Evolutionary conservation across 2,329 filamentous ascomycete species (phyloP).

Genomic region (Nemania abortiva): DNA sequence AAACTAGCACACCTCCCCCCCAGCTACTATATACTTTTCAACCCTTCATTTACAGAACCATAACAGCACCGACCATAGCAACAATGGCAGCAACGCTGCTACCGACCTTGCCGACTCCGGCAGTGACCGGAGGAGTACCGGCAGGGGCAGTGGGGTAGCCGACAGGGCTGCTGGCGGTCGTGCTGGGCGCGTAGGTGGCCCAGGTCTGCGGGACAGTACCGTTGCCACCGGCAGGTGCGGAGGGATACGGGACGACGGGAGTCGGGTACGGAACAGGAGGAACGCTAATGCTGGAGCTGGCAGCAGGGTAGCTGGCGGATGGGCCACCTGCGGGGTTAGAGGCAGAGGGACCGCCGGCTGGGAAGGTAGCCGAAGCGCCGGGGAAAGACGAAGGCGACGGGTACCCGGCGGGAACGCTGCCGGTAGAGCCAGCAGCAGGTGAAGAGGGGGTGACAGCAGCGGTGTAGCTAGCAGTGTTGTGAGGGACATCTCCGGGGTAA

Average conservation of each 20-base stretch:
- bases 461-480: conserved; percentile 27
- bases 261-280: conserved; percentile 22
- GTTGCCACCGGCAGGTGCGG: conserved; percentile 23
- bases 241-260: conserved; percentile 6
- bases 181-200: conserved; percentile 24
- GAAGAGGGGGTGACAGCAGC: conserved; percentile 19
- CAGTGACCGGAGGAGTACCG: conserved; percentile 17
- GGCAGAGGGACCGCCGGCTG: background rate
- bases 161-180: background rate
- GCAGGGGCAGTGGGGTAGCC: conserved; percentile 28
- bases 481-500: conserved; percentile 36
- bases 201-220: conserved; percentile 19
- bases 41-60: conserved; percentile 37
- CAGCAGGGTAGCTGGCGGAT: conserved; percentile 19
- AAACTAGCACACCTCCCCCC: background rate
- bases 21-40: background rate
- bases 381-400: background rate
- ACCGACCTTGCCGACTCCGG: conserved; percentile 46
- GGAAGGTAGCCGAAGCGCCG: background rate
- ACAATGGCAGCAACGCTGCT: conserved; percentile 44
- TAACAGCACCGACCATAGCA: conserved; percentile 43
- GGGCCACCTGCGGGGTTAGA: conserved; percentile 15
- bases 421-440: conserved; percentile 22
- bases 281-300: background rate
- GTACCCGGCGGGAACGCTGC: conserved; percentile 3